Percentiles rank a stretch among this genome's conserved stretches.
phyloP scores from a whole-genome alignment of 1,284 basidiomycete genomes.

The Macrocybe sp. region DNA sequence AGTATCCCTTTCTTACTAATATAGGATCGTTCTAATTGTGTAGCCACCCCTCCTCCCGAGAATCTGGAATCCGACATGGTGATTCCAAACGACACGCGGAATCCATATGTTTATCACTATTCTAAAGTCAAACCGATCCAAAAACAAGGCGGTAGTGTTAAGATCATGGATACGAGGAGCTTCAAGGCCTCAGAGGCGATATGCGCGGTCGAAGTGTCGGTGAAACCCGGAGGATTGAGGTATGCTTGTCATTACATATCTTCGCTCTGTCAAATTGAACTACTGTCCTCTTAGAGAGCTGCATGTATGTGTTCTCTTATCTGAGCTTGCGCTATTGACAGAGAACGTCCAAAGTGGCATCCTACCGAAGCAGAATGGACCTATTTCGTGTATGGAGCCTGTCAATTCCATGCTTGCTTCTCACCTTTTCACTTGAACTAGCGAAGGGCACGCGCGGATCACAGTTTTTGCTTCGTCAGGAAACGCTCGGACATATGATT shows the following conservation, averaged over 20 bases:
- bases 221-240: conserved; percentile 57
- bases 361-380: conserved; percentile 65
- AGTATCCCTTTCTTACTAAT: conserved; percentile 4
- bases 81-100: conserved; percentile 39
- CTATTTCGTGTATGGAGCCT: conserved; percentile 35
- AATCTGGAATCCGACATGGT: conserved; percentile 32
- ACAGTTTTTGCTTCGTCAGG: conserved; percentile 54
- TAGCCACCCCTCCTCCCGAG: conserved; percentile 34
- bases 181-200: conserved; percentile 55
- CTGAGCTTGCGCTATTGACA: background rate
- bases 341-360: conserved; percentile 48
- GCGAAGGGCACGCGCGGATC: conserved; percentile 44
- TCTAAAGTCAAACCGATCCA: conserved; percentile 39
- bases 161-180: conserved; percentile 52
- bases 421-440: background rate
- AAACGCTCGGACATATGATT: conserved; percentile 62
- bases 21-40: background rate
- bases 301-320: conserved; percentile 37
- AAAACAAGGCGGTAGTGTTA: conserved; percentile 49
- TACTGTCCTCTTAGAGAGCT: conserved; percentile 33
- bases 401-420: background rate
- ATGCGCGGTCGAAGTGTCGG: conserved; percentile 50
- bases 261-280: background rate
- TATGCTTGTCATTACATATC: conserved; percentile 17
- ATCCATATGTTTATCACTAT: conserved; percentile 48